phyloP scores from a whole-genome alignment of 108 stramenopile species.

The Nitzschia sp. region DNA sequence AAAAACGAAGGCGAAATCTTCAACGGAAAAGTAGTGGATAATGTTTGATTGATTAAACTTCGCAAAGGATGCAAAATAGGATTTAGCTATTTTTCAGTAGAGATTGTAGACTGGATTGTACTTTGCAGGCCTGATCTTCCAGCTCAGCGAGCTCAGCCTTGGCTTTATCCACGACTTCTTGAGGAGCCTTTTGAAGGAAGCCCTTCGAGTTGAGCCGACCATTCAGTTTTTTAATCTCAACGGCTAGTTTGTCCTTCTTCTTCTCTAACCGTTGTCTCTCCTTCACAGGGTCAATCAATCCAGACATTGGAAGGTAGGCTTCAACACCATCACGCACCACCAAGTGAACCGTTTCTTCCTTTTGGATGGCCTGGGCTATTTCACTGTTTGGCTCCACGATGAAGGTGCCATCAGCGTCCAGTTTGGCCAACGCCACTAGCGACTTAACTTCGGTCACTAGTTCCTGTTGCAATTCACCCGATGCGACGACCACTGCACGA shows the following conservation, averaged over 20 bases:
- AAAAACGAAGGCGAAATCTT: no score
- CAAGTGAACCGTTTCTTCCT: conserved; percentile 64
- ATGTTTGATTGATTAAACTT: no score
- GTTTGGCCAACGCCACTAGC: conserved; percentile 72
- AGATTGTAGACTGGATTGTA: conserved; percentile 40
- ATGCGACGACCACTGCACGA: conserved; percentile 69
- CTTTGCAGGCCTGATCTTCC: conserved; percentile 80
- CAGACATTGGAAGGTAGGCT: conserved; percentile 80
- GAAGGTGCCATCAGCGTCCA: conserved; percentile 69
- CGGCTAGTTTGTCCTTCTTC: conserved; percentile 75
- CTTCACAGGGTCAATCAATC: conserved; percentile 84
- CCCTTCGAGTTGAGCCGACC: conserved; percentile 77
- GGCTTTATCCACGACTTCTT: conserved; percentile 81
- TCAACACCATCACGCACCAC: conserved; percentile 87
- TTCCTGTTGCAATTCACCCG: conserved; percentile 52
- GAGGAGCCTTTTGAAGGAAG: conserved; percentile 86
- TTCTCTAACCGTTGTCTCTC: conserved; percentile 74
- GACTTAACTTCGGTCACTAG: conserved; percentile 76
- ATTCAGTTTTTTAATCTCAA: conserved; percentile 75
- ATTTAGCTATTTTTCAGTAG: neutral
- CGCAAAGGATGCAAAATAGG: no score
- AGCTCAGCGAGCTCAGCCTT: conserved; percentile 75
- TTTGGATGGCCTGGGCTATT: conserved; percentile 55
- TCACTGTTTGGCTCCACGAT: conserved; percentile 67
- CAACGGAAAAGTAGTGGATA: no score